phyloP scores from a whole-genome alignment of 1,139 yeast genomes.

The Saccharomyces hybrid region DNA sequence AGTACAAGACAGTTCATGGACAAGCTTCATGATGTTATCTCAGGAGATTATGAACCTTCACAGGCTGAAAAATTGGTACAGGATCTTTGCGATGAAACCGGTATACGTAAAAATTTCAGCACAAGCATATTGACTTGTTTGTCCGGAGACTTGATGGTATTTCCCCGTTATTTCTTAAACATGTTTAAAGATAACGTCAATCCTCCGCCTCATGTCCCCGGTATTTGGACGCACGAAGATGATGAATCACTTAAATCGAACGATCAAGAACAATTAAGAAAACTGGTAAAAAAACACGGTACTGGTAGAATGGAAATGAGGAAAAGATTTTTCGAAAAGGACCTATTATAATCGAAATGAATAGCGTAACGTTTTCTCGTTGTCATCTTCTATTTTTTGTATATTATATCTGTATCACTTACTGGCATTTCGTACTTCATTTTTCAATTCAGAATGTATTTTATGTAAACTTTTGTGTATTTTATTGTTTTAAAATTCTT shows the following conservation, averaged over 20 bases:
- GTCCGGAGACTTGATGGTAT: slow-evolving; percentile 43
- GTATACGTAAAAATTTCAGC: slow-evolving; percentile 41
- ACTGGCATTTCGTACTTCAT: background rate
- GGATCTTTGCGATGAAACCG: slow-evolving; percentile 38
- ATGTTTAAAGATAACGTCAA: slow-evolving; percentile 39
- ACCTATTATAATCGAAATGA: slow-evolving; percentile 21
- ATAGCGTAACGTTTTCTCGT: background rate
- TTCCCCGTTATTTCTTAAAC: slow-evolving; percentile 39
- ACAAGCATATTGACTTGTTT: slow-evolving; percentile 41
- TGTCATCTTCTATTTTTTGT: background rate
- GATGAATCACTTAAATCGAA: slow-evolving; percentile 34
- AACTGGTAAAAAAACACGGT: slow-evolving; percentile 34
- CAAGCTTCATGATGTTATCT: slow-evolving; percentile 37
- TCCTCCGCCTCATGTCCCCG: slow-evolving; percentile 39
- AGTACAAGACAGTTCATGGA: slow-evolving; percentile 27
- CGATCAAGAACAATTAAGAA: slow-evolving; percentile 30
- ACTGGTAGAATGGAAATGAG: slow-evolving; percentile 36
- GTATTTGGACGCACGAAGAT: slow-evolving; percentile 46
- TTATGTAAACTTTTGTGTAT: background rate
- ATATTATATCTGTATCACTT: background rate
- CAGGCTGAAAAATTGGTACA: slow-evolving; percentile 40
- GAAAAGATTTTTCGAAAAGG: slow-evolving; percentile 33
- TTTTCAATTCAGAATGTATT: background rate
- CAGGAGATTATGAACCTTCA: slow-evolving; percentile 37
- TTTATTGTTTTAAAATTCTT: background rate